Base-by-base conservation (phyloP, 108 stramenopile genomes). In the Cyclotella cryptica region DNA sequence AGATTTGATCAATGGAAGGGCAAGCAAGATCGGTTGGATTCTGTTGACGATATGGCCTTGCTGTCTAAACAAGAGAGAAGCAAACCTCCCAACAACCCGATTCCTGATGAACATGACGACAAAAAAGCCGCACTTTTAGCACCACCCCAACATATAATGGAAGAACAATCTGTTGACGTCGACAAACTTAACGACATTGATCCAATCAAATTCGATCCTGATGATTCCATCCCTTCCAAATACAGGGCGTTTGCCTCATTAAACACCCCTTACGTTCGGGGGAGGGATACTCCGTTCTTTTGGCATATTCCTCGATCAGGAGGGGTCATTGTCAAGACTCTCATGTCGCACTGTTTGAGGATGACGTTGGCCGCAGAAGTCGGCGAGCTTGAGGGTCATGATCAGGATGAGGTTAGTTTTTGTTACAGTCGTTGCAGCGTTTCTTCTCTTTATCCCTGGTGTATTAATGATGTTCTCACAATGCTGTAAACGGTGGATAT, bases 271-370 rank as follows among this genome's bases (percentile, higher is more conserved):
- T 80, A 57, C 26, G 54, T 80, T 26, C 59, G 30, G n/a, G 79
- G 79, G 14, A 58, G 57, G 43, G 85, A 86, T 52, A 78, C 75
- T 14, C 82, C 83, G 9, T 80, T 84, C 53, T 84, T 84, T 43
- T 87, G 86, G 86, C 84, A 84, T 45, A 69, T 87, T 12, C 81
- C 81, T n/a, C 83, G 86, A 22, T 66, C 72, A 14, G 86, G 82
- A 41, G 82, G 82, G 15, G 71, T 77, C 19, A 66, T 77, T 14
- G 30, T 87, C 29, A 87, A 87, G 60, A 66, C 71, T 26, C 67
- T 84, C 26, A 55, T 77, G 49, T 69, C 61, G 24, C 80, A 84
- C 26, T 87, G 86, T 62, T 70, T 87, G 35, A 68, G 69, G 17
- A 59, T 76, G 43, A 66, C 71, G 4, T 40, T 81, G 29, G 78